Evolutionary conservation across 1,139 yeast species (phyloP).

Genomic region (Sugiyamaella grinbergsii): DNA sequence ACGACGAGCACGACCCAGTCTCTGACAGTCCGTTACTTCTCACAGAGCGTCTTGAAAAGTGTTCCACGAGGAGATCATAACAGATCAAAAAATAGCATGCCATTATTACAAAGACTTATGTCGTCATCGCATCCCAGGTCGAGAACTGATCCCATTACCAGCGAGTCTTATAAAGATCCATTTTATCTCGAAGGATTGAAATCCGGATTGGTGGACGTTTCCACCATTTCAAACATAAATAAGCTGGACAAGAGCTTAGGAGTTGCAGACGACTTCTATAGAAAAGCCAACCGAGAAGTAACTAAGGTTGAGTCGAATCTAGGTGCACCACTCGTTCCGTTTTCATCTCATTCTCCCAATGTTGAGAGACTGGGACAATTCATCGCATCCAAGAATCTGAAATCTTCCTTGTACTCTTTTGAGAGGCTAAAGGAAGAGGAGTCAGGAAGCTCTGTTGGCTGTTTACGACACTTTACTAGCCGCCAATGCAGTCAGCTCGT

Average conservation of each 20-base stretch:
- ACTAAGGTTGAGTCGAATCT: neutral
- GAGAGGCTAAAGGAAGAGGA: constrained; percentile 15
- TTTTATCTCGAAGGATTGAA: constrained; percentile 12
- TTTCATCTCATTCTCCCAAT: constrained; percentile 6
- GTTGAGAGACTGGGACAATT: constrained; percentile 16
- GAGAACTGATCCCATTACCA: constrained; percentile 2
- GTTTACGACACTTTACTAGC: constrained; percentile 12
- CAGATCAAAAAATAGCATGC: neutral
- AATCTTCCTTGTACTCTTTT: constrained; percentile 16
- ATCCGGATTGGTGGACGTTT: constrained; percentile 8
- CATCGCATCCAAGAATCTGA: constrained; percentile 12
- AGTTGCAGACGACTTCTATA: constrained; percentile 3
- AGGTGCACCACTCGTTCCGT: constrained; percentile 6
- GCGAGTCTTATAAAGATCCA: constrained; percentile 15
- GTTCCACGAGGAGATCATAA: neutral
- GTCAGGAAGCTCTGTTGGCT: neutral
- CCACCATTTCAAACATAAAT: neutral
- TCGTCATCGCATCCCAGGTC: constrained; percentile 6
- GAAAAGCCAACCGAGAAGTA: neutral
- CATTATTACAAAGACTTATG: neutral
- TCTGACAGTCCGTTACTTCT: neutral
- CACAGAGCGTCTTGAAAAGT: neutral
- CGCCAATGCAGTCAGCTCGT: constrained; percentile 16
- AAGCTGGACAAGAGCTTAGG: neutral
- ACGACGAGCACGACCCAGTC: neutral